Evolutionary conservation across 257 asterid genomes (phyloP).

Genomic region (Nicotiana paniculata): DNA sequence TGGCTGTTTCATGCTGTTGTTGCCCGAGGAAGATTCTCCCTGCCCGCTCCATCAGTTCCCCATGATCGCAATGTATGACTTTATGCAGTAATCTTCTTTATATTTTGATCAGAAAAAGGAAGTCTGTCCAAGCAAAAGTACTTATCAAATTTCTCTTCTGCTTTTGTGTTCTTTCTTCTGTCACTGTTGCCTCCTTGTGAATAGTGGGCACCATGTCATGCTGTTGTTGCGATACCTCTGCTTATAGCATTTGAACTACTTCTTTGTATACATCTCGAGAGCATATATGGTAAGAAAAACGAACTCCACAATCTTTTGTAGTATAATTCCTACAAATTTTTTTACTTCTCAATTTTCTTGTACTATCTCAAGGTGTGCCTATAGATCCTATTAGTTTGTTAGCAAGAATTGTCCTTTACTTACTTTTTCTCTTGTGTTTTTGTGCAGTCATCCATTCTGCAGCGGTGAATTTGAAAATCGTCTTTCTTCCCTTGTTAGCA

Average conservation of each 20-base stretch:
- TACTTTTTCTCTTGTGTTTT: background rate
- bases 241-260: slow-evolving; percentile 94
- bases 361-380: background rate
- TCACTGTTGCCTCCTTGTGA: slow-evolving; percentile 20
- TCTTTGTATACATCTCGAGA: slow-evolving; percentile 92
- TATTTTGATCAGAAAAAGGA: slow-evolving; percentile 10
- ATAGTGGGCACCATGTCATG: slow-evolving; percentile 99
- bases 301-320: slow-evolving; percentile 10
- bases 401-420: slow-evolving; percentile 1
- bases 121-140: slow-evolving; percentile 10
- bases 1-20: slow-evolving; percentile 94
- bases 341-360: background rate
- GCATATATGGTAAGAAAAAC: slow-evolving; percentile 63
- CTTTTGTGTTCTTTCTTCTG: slow-evolving; percentile 10
- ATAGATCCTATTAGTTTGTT: slow-evolving; percentile 1
- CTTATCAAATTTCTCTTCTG: slow-evolving; percentile 3
- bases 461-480: slow-evolving; percentile 72
- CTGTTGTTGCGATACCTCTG: slow-evolving; percentile 91
- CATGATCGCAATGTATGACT: slow-evolving; percentile 87
- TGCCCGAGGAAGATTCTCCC: slow-evolving; percentile 96
- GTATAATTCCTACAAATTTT: background rate
- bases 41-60: slow-evolving; percentile 97
- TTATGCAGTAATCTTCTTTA: slow-evolving; percentile 9
- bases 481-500: slow-evolving; percentile 91
- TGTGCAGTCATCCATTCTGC: slow-evolving; percentile 60